phyloP scores from a whole-genome alignment of 225 moss, liverwort and hornwort genomes.

The Neckera pumila region DNA sequence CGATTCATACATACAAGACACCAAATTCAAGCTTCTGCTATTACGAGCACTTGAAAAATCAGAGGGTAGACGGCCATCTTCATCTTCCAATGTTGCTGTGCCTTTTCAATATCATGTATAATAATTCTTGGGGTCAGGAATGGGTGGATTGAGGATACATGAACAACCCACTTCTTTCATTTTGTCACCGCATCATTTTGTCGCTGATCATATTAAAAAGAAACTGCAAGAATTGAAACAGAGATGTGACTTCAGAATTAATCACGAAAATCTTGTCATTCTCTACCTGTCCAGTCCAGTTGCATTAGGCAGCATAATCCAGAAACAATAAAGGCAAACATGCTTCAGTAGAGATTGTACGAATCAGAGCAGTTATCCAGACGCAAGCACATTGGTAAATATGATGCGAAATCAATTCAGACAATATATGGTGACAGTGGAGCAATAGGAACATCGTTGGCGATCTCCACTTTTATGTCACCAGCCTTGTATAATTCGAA shows the following conservation, averaged over 20 bases:
- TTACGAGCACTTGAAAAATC: neutral
- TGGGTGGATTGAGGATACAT: constrained; percentile 42
- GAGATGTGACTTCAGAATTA: neutral
- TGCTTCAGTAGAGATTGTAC: neutral
- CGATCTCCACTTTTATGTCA: neutral
- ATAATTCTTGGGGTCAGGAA: constrained; percentile 35
- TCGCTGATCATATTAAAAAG: constrained; percentile 20
- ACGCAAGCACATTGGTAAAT: neutral
- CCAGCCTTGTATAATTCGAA: constrained; percentile 12
- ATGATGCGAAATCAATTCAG: neutral
- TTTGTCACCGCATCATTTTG: neutral
- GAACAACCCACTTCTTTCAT: constrained; percentile 12
- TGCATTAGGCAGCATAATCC: neutral
- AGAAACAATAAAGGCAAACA: neutral
- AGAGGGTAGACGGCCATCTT: neutral
- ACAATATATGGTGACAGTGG: neutral
- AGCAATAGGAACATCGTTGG: constrained; percentile 1
- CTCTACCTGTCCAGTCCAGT: neutral
- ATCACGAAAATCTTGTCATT: neutral
- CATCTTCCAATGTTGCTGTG: neutral
- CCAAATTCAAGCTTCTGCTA: neutral
- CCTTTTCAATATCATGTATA: neutral
- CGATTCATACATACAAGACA: neutral
- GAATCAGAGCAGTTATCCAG: neutral
- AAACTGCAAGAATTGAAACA: constrained; percentile 14